phyloP scores from a whole-genome alignment of 768 basidiomycete genomes.

The Tylopilus subfusipes region DNA sequence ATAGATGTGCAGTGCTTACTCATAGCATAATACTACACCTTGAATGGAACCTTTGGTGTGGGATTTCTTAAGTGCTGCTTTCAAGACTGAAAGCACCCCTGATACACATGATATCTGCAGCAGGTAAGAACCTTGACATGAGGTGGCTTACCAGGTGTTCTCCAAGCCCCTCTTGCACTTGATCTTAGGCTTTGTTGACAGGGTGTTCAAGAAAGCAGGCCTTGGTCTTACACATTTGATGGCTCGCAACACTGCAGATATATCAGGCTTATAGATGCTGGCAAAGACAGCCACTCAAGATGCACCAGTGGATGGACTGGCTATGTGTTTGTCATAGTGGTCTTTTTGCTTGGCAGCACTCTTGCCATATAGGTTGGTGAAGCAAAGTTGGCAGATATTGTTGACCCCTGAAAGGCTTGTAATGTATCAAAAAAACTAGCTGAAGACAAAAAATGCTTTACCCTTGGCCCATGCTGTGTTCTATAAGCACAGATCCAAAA shows the following conservation, averaged over 20 bases:
- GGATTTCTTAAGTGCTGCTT: conserved; percentile 48
- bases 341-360: conserved; percentile 38
- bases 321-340: conserved; percentile 57
- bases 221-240: conserved; percentile 16
- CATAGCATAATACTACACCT: conserved; percentile 63
- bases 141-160: conserved; percentile 58
- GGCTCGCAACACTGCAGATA: conserved; percentile 8
- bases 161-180: conserved; percentile 11
- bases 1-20: conserved; percentile 54
- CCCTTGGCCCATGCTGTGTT: conserved; percentile 6
- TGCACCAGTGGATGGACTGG: conserved; percentile 16
- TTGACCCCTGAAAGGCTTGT: conserved; percentile 13
- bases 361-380: conserved; percentile 37
- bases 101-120: conserved; percentile 6
- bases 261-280: not conserved
- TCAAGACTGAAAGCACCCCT: conserved; percentile 68
- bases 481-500: too few relatives aligned
- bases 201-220: not conserved
- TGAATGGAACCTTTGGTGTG: conserved; percentile 47
- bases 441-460: conserved; percentile 2
- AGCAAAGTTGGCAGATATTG: conserved; percentile 53
- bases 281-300: too few relatives aligned
- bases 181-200: conserved; percentile 2
- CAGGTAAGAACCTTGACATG: conserved; percentile 1
- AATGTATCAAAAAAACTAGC: not conserved